Conservation (phyloP, 2,329 filamentous ascomycete species). For the Anthostomella pinea region DNA sequence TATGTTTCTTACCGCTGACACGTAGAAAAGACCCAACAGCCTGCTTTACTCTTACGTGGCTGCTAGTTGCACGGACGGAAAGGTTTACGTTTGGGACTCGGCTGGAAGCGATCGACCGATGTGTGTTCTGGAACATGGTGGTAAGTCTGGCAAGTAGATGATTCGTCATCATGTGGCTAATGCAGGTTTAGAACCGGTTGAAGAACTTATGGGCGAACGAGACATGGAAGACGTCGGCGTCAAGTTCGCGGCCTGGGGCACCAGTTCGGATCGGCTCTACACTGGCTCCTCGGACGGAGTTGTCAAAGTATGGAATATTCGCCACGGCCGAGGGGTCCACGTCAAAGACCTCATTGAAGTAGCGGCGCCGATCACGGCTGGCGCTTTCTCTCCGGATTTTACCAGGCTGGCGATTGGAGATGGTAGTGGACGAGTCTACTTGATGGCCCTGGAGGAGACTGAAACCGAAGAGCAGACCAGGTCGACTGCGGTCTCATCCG, state of each 20-base stretch:
- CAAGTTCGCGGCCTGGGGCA: slow-evolving; percentile 63
- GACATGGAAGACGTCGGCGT: slow-evolving; percentile 59
- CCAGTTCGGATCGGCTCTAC: slow-evolving; percentile 55
- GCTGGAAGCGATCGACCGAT: slow-evolving; percentile 52
- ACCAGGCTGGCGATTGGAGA: slow-evolving; percentile 58
- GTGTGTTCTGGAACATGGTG: slow-evolving; percentile 54
- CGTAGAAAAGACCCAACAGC: slow-evolving; percentile 48
- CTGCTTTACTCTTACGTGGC: slow-evolving; percentile 50
- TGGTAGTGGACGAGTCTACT: slow-evolving; percentile 57
- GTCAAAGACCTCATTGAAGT: slow-evolving; percentile 53
- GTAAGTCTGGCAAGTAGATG: slow-evolving; percentile 38
- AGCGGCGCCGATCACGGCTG: slow-evolving; percentile 55
- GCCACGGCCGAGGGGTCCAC: slow-evolving; percentile 40
- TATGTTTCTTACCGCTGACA: slow-evolving; percentile 21
- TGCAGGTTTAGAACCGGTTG: slow-evolving; percentile 23
- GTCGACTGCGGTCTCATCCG: slow-evolving; percentile 17
- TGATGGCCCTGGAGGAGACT: slow-evolving; percentile 48
- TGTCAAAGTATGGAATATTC: slow-evolving; percentile 62
- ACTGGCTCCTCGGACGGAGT: slow-evolving; percentile 62
- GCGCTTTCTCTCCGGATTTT: slow-evolving; percentile 56
- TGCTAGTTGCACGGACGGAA: slow-evolving; percentile 60
- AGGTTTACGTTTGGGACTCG: slow-evolving; percentile 63
- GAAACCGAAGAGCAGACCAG: slow-evolving; percentile 35
- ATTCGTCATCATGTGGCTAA: slow-evolving; percentile 18
- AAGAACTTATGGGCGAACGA: slow-evolving; percentile 41